Evolutionary conservation across 495 filamentous ascomycete genomes (phyloP), one percentile per base, ranked within the genome.

Genomic region (Filosporella fistucella): DNA sequence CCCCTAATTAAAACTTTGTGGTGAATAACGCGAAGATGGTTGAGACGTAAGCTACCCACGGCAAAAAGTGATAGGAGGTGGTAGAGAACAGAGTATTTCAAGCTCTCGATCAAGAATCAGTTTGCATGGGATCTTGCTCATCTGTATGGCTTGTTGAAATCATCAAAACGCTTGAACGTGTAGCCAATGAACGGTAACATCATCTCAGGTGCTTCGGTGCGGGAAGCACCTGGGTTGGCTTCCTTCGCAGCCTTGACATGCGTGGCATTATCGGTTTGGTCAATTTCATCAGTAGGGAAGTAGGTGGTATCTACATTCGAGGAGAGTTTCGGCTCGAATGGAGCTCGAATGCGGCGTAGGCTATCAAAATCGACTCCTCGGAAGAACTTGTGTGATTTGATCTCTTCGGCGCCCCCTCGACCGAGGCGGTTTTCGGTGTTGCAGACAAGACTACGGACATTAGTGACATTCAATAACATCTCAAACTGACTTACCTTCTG

Each of bases 151-250:
- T 35, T 35, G 32, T 11, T 51, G 68, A 76, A 76, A 54, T 85
- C 87, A 69, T 96, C 91, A 67, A 98, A 98, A 47, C 93, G 85
- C 75, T 96, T 97, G 75, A 95, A 98, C 16, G 93, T 98, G 63
- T 98, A 98, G 18, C 93, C 93, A 58, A 97, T 95, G 64, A 98
- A 98, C 2, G 93, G 93, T 60, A 97, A 65, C 63, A 83, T 90
- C 81, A 97, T 88, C 75, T 96, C 94, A n/a, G 76, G 76, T 22
- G 68, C 68, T 48, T 80, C 75, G 36, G 72, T 69, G 10, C 49
- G 17, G 42, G 57, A 58, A 52, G 66, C 67, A n/a, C 51, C 57
- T 20, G 52, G 49, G n/a, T 38, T 45, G 6, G 58, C 58, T 38
- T 49, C 45, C 3, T 12, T 18, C 3, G 48, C 74, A 68, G 63